These are phyloP conservation scores for Globisporangium mamillatum DNA, from an alignment of 352 stramenopile species.

Conservation along the genomic window DNA sequence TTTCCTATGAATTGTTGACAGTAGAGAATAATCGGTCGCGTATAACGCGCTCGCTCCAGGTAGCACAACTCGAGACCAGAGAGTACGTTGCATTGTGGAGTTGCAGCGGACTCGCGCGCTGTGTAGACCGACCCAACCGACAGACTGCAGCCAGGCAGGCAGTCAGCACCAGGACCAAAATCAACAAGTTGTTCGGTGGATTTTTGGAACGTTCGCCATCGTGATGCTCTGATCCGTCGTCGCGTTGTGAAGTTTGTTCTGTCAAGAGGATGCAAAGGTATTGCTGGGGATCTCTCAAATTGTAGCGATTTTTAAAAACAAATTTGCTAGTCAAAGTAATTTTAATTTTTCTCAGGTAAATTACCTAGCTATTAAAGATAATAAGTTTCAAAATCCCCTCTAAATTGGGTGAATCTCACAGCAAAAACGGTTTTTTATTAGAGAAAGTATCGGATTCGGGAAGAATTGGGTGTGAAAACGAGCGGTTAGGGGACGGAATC, in stretches of 20 bases:
- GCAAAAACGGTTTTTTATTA: too few relatives aligned
- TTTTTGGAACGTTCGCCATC: background rate
- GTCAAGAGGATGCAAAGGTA: too few relatives aligned
- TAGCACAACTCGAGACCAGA: background rate
- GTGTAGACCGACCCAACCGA: background rate
- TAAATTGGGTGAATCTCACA: too few relatives aligned
- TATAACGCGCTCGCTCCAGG: background rate
- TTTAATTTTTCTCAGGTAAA: too few relatives aligned
- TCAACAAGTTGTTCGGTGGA: background rate
- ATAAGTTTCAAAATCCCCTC: too few relatives aligned
- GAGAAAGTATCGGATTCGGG: too few relatives aligned
- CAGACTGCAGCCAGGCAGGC: background rate
- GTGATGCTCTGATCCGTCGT: background rate
- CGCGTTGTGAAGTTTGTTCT: background rate
- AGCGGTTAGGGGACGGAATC: too few relatives aligned
- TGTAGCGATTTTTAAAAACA: too few relatives aligned
- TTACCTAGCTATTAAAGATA: too few relatives aligned
- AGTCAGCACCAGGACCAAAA: background rate
- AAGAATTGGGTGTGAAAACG: too few relatives aligned
- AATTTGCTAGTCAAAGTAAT: too few relatives aligned
- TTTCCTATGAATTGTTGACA: background rate
- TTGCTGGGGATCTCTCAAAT: too few relatives aligned
- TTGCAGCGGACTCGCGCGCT: background rate
- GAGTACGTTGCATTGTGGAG: background rate
- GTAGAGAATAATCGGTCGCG: background rate